phyloP scores from a whole-genome alignment of 73 alveolate genomes.

The Paramecium primaurelia region DNA sequence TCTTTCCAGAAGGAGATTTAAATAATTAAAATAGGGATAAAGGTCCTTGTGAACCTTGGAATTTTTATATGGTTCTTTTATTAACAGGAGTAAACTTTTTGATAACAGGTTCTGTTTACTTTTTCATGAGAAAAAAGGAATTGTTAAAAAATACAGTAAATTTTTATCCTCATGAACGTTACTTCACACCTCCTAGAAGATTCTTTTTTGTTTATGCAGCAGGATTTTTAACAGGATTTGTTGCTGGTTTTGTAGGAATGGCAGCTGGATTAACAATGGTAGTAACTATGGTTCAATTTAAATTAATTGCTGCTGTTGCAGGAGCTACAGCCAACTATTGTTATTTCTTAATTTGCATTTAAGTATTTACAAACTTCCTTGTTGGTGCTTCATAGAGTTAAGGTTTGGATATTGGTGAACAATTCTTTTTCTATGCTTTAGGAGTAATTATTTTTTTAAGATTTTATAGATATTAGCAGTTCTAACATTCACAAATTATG shows the following conservation, averaged over 20 bases:
- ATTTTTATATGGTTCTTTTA: background rate
- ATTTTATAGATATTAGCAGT: background rate
- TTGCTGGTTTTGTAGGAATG: constrained; percentile 29
- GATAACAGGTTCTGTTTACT: background rate
- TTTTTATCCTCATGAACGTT: background rate
- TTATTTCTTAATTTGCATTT: background rate
- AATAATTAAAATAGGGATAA: background rate
- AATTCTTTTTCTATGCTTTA: background rate
- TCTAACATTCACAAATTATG: background rate
- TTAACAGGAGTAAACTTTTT: background rate
- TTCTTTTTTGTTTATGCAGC: background rate
- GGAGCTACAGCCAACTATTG: constrained; percentile 43
- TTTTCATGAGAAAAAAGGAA: constrained; percentile 9
- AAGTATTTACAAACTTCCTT: background rate
- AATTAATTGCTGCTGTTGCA: constrained; percentile 30
- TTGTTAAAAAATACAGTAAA: background rate
- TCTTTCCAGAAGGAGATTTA: background rate
- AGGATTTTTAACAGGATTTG: constrained; percentile 31
- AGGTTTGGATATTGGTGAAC: background rate
- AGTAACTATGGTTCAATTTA: constrained; percentile 11
- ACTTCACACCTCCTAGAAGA: background rate
- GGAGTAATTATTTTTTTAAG: background rate
- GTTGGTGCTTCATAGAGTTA: background rate
- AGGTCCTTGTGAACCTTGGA: constrained; percentile 33
- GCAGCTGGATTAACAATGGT: constrained; percentile 39